These are phyloP conservation scores for Pseudonitzschia pungens DNA, from an alignment of 108 stramenopile genomes.

Conservation along the genomic window DNA sequence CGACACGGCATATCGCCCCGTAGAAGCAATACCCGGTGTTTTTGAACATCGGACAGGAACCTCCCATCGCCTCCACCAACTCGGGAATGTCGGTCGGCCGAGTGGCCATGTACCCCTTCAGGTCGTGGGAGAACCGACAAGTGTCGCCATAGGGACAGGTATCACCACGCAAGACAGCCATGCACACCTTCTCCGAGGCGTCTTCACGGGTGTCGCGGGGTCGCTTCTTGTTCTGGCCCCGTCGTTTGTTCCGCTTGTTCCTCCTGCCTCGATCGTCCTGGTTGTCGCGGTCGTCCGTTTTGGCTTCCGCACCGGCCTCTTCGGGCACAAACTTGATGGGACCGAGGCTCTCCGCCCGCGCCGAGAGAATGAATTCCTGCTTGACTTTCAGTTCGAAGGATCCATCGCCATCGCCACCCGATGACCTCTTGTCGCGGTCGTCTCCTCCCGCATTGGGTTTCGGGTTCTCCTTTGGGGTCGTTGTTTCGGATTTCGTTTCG, in stretches of 20 bases:
- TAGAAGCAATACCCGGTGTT: conserved; percentile 62
- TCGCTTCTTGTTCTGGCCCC: conserved; percentile 72
- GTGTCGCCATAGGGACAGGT: conserved; percentile 53
- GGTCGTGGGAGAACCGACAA: conserved; percentile 85
- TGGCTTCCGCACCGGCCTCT: background rate
- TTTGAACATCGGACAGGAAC: conserved; percentile 51
- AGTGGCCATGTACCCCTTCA: conserved; percentile 61
- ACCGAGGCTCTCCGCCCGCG: conserved; percentile 34
- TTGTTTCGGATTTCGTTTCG: background rate
- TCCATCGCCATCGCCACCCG: background rate
- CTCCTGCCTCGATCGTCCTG: conserved; percentile 7
- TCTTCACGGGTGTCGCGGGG: conserved; percentile 64
- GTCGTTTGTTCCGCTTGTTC: conserved; percentile 29
- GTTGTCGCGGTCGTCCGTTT: conserved; percentile 21
- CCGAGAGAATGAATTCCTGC: conserved; percentile 44
- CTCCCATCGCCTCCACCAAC: conserved; percentile 40
- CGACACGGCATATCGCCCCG: conserved; percentile 76
- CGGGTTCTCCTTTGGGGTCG: background rate
- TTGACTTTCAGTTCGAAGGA: conserved; percentile 50
- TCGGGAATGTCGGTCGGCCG: conserved; percentile 54
- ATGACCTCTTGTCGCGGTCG: conserved; percentile 1
- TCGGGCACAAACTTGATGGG: conserved; percentile 22
- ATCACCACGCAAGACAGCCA: conserved; percentile 53
- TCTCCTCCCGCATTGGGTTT: background rate
- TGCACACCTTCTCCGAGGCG: conserved; percentile 57